These are phyloP conservation scores for Fusarium sp. DNA, from an alignment of 2,329 filamentous ascomycete genomes.

Conservation along the genomic window DNA sequence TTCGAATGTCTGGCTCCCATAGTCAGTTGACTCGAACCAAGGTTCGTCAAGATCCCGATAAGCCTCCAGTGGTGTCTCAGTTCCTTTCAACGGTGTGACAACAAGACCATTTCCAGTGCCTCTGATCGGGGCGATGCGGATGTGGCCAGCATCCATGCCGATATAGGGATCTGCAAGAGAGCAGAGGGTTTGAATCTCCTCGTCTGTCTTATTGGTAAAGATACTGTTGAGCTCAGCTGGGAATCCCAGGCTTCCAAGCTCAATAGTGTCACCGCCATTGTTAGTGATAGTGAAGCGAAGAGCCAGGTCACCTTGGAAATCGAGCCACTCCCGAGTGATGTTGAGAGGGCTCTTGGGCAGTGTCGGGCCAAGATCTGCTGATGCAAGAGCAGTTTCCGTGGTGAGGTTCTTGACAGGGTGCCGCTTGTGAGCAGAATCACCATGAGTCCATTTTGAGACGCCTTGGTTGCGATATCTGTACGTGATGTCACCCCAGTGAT, in stretches of 20 bases:
- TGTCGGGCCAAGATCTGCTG: conserved; percentile 53
- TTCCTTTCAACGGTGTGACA: conserved; percentile 61
- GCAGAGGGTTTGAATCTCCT: conserved; percentile 60
- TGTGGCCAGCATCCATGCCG: conserved; percentile 66
- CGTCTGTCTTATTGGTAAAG: conserved; percentile 60
- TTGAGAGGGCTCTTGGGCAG: conserved; percentile 53
- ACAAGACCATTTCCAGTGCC: conserved; percentile 64
- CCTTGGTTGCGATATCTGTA: conserved; percentile 60
- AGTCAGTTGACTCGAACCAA: conserved; percentile 50
- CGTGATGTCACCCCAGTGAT: conserved; percentile 68
- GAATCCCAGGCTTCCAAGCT: conserved; percentile 66
- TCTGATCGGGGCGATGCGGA: conserved; percentile 61
- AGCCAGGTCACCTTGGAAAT: conserved; percentile 58
- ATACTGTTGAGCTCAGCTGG: conserved; percentile 71
- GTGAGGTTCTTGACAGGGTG: conserved; percentile 36
- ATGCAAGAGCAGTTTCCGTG: conserved; percentile 45
- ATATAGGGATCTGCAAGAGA: conserved; percentile 68
- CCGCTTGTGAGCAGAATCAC: conserved; percentile 56
- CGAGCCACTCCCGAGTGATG: conserved; percentile 62
- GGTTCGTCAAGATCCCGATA: conserved; percentile 63
- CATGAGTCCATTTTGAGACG: conserved; percentile 53
- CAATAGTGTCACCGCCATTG: conserved; percentile 50
- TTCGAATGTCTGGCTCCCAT: conserved; percentile 66
- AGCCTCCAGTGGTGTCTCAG: conserved; percentile 59
- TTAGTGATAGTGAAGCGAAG: conserved; percentile 63